Evolutionary conservation across 164 flowering plant species (phyloP).

Genomic region (Amborella trichopoda): DNA sequence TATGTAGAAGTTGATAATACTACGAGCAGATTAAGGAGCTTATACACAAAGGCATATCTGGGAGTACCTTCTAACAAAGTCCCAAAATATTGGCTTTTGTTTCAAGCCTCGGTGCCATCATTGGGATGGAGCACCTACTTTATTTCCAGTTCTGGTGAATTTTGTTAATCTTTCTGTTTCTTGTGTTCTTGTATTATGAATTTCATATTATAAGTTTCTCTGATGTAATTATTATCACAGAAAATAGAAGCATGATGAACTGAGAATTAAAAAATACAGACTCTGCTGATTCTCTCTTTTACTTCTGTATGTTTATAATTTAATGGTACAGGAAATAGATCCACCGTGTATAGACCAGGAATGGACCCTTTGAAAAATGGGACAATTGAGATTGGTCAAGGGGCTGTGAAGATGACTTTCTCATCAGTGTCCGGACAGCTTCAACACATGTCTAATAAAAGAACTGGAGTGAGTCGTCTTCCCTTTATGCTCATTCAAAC

Average conservation of each 20-base stretch:
- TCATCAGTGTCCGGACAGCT: constrained; percentile 59
- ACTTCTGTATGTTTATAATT: no score
- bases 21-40: constrained; percentile 49
- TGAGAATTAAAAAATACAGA: no score
- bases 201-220: no score
- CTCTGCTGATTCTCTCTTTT: no score
- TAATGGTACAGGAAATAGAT: constrained; percentile 18
- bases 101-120: constrained; percentile 64
- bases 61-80: constrained; percentile 28
- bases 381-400: constrained; percentile 66
- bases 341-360: constrained; percentile 11
- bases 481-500: no score
- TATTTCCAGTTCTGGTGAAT: constrained; percentile 32
- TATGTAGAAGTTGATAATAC: constrained; percentile 46
- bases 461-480: constrained; percentile 45
- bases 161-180: constrained; percentile 28
- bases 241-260: no score
- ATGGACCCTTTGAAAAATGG: constrained; percentile 23
- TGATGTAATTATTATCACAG: no score
- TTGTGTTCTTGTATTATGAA: no score
- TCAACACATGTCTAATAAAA: constrained; percentile 41
- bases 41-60: constrained; percentile 51
- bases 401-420: constrained; percentile 62
- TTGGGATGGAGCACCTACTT: constrained; percentile 85
- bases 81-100: constrained; percentile 69